Evolutionary conservation across 129 eudicot genomes (phyloP).

Genomic region (Tagetes patula): DNA sequence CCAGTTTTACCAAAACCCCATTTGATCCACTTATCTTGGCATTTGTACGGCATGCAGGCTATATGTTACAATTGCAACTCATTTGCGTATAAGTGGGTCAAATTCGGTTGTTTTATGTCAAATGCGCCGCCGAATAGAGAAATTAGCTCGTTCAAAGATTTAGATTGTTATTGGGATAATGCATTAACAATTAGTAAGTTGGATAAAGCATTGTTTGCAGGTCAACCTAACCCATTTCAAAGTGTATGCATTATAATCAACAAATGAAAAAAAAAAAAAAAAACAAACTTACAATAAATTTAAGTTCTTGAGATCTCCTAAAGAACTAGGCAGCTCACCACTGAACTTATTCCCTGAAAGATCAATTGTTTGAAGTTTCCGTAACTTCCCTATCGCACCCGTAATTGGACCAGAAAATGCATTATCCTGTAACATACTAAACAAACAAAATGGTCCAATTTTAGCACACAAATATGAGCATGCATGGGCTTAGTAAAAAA

Average conservation of each 20-base stretch:
- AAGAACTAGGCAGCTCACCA: slow-evolving; percentile 70
- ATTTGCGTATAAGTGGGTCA: too few relatives aligned
- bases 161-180: too few relatives aligned
- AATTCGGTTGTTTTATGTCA: too few relatives aligned
- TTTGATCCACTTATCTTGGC: background rate
- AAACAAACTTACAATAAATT: slow-evolving; percentile 66
- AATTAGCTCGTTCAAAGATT: too few relatives aligned
- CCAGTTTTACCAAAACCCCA: background rate
- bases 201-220: background rate
- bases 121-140: too few relatives aligned
- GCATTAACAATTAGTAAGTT: too few relatives aligned
- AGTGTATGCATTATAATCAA: background rate
- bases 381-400: slow-evolving; percentile 64
- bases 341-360: slow-evolving; percentile 75
- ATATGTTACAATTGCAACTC: background rate
- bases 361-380: slow-evolving; percentile 82
- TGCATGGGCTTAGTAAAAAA: background rate
- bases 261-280: background rate
- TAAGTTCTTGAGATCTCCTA: slow-evolving; percentile 68
- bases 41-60: background rate
- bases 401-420: slow-evolving; percentile 75
- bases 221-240: background rate
- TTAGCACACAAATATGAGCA: background rate
- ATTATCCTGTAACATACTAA: slow-evolving; percentile 83
- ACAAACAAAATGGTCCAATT: background rate